Conservation (phyloP, 2,329 filamentous ascomycete genomes). For the Fusarium sp. region DNA sequence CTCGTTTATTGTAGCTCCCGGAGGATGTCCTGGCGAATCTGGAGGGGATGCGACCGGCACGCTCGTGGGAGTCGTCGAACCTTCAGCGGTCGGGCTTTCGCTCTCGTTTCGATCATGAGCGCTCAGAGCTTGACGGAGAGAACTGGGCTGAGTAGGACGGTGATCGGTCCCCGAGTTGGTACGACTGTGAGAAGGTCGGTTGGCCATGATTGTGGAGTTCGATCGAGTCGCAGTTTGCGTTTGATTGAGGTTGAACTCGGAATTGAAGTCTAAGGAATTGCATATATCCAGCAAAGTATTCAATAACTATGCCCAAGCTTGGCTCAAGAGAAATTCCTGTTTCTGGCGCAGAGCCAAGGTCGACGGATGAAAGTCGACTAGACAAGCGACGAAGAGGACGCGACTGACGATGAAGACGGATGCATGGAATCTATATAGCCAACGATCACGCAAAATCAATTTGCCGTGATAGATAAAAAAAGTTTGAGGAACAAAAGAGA, state of each 20-base stretch:
- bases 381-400: constrained; percentile 12
- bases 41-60: constrained; percentile 32
- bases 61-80: constrained; percentile 12
- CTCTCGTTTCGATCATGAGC: constrained; percentile 37
- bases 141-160: constrained; percentile 54
- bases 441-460: constrained; percentile 1
- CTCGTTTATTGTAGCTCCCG: constrained; percentile 25
- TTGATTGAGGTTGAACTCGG: neutral
- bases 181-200: constrained; percentile 41
- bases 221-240: neutral
- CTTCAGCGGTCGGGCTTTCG: constrained; percentile 5
- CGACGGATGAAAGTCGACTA: constrained; percentile 9
- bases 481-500: neutral
- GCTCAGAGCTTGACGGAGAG: constrained; percentile 56
- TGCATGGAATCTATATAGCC: constrained; percentile 14
- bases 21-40: constrained; percentile 35
- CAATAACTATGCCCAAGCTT: neutral
- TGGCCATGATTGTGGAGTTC: constrained; percentile 35
- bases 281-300: neutral
- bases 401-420: constrained; percentile 15
- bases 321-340: neutral
- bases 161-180: constrained; percentile 47
- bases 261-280: neutral
- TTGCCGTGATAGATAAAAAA: neutral
- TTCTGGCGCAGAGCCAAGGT: neutral